These are phyloP conservation scores for Eruca vesicaria DNA, from an alignment of 441 rosid genomes.

Conservation along the genomic window DNA sequence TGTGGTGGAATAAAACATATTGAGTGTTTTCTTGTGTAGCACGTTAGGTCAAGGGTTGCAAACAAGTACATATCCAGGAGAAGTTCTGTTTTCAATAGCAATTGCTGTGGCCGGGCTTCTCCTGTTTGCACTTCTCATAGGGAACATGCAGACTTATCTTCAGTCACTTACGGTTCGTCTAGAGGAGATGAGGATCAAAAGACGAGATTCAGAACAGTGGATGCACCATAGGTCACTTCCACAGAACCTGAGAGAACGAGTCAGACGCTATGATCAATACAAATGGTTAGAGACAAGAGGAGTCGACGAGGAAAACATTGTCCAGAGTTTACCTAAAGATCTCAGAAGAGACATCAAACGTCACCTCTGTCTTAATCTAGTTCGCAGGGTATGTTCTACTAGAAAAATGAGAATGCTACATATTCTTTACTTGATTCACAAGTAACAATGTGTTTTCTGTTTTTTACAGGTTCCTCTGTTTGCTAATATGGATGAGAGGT, in stretches of 20 bases:
- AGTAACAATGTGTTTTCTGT: not conserved
- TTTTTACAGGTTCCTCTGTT: constrained; percentile 67
- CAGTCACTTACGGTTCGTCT: constrained; percentile 75
- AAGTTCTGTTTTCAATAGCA: constrained; percentile 73
- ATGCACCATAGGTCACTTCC: constrained; percentile 92
- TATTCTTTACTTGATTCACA: not conserved
- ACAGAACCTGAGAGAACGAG: constrained; percentile 30
- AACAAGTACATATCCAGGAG: constrained; percentile 74
- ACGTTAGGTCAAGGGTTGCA: constrained; percentile 86
- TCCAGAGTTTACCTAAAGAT: constrained; percentile 81
- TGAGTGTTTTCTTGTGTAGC: constrained; percentile 36
- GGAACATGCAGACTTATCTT: constrained; percentile 93
- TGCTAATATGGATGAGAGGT: constrained; percentile 83
- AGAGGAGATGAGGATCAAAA: constrained; percentile 91
- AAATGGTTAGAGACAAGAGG: constrained; percentile 25
- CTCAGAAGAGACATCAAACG: constrained; percentile 84
- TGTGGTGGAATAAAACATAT: not conserved
- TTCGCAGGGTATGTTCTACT: constrained; percentile 62
- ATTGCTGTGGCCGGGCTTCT: constrained; percentile 72
- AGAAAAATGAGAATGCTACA: not conserved
- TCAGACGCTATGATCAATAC: constrained; percentile 24
- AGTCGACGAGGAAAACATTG: constrained; percentile 20
- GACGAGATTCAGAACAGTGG: constrained; percentile 93
- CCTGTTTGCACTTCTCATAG: constrained; percentile 76
- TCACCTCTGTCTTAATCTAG: constrained; percentile 82